Evolutionary conservation across 305 asterid genomes (phyloP).

Genomic region (Rubia occidens): DNA sequence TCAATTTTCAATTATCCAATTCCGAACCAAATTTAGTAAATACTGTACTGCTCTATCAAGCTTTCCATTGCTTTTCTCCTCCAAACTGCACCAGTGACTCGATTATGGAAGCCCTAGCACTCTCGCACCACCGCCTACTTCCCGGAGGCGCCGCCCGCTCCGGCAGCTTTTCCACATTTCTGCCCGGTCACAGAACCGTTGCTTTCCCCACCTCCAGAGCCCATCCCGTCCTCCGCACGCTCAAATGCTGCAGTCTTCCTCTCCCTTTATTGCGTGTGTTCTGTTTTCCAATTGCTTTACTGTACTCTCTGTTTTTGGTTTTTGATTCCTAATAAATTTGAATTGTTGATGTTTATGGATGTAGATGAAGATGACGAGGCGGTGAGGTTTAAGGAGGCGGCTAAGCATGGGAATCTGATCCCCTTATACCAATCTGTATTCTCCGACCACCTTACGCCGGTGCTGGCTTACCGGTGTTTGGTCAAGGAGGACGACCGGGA

Average conservation of each 20-base stretch:
- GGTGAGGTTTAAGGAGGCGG: constrained; percentile 76
- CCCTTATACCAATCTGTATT: constrained; percentile 67
- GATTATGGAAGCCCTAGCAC: constrained; percentile 53
- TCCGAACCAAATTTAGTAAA: background rate
- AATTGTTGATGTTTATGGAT: background rate
- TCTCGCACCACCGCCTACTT: constrained; percentile 16
- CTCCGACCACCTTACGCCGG: constrained; percentile 83
- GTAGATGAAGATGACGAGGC: constrained; percentile 23
- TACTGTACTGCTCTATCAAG: background rate
- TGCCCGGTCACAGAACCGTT: constrained; percentile 18
- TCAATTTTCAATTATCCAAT: background rate
- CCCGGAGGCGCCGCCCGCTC: constrained; percentile 21
- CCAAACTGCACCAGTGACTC: constrained; percentile 6
- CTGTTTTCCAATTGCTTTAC: background rate
- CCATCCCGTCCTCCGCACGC: constrained; percentile 19
- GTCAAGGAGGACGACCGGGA: constrained; percentile 87
- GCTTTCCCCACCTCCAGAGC: constrained; percentile 23
- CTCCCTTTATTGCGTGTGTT: constrained; percentile 37
- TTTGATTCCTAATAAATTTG: background rate
- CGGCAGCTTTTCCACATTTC: constrained; percentile 25
- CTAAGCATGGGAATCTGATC: constrained; percentile 71
- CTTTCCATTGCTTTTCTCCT: background rate
- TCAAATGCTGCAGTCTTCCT: constrained; percentile 45
- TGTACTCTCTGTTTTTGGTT: background rate
- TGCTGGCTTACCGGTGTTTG: constrained; percentile 80